Evolutionary conservation across 169 alveolate genomes (phyloP), one percentile per base, ranked within the genome.

Genomic region (Cryptosporidium canis): DNA sequence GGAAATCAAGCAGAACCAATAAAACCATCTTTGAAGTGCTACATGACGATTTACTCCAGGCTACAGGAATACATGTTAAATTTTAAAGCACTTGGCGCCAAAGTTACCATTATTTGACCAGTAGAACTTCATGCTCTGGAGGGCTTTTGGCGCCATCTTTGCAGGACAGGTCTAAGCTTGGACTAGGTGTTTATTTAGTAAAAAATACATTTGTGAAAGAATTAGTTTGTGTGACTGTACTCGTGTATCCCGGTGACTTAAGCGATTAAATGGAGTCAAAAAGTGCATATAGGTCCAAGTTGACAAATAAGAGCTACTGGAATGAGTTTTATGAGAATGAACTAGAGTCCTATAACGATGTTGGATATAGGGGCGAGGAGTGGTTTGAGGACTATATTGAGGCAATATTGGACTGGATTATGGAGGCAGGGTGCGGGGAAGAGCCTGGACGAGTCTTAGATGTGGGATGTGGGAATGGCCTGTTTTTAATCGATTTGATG

Each of bases 401-500:
- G 4, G 29, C 87, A 58, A 77, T 77, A 21, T 21, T 77, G 37
- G 64, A 41, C n/a, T 77, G 87, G 87, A 41, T 77, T 43, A 27
- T 29, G 12, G 70, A 55, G 39, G 58, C 35, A 14, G 67, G 48
- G 37, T 45, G 11, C 16, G 67, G 39, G 4, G 55, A 29, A 18
- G 33, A 18, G 21, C n/a, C 44, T 18, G 18, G 35, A 2, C 24
- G 51, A 27, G 47, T 92, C 24, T 70, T 92, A 53, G 95, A 92
- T 83, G 56, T 92, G 24, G 95, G 95, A 12, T 92, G 93, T 39
- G 95, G 95, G 6, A 83, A 85, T 51, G 94, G 95, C 9, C 16
- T 87, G 67, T 92, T 92, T 65, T 82, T 92, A 43, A 63, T 83
- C 44, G 85, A 90, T 31, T 16, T 77, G 11, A 39, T 90, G 39